These are phyloP conservation scores for Euphorbia schlechtendalii DNA, from an alignment of 441 rosid genomes.

Conservation along the genomic window DNA sequence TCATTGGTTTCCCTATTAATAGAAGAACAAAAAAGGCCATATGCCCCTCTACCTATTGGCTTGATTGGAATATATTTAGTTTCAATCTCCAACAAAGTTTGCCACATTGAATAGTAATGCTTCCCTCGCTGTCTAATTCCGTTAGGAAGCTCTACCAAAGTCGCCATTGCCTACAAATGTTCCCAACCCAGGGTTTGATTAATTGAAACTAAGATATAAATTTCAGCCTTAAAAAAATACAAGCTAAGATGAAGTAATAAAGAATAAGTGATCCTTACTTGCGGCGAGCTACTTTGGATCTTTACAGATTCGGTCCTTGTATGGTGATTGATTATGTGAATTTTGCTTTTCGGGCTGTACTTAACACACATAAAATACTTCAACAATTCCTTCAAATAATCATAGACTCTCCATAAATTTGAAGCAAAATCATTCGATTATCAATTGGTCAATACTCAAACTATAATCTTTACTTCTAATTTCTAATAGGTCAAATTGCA, in stretches of 20 bases:
- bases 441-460: too few relatives aligned
- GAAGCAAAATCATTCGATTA: not conserved
- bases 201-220: not conserved
- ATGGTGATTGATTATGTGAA: not conserved
- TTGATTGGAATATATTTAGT: conserved; percentile 59
- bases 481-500: too few relatives aligned
- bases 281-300: conserved; percentile 11
- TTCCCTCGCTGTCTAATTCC: conserved; percentile 47
- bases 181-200: not conserved
- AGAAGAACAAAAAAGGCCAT: conserved; percentile 28
- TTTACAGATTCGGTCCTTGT: conserved; percentile 12
- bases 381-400: not conserved
- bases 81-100: conserved; percentile 71
- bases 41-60: conserved; percentile 31
- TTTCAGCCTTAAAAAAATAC: too few relatives aligned
- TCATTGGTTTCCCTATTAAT: conserved; percentile 37
- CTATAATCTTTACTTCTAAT: too few relatives aligned
- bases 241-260: not conserved
- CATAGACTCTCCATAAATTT: not conserved
- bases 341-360: not conserved
- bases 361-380: not conserved
- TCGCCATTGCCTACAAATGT: conserved; percentile 43
- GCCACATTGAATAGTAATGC: conserved; percentile 83
- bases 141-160: conserved; percentile 69
- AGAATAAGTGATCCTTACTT: conserved; percentile 6